Evolutionary conservation across 2,329 filamentous ascomycete species (phyloP).

Genomic region (Scopulariopsis brevicaulis): DNA sequence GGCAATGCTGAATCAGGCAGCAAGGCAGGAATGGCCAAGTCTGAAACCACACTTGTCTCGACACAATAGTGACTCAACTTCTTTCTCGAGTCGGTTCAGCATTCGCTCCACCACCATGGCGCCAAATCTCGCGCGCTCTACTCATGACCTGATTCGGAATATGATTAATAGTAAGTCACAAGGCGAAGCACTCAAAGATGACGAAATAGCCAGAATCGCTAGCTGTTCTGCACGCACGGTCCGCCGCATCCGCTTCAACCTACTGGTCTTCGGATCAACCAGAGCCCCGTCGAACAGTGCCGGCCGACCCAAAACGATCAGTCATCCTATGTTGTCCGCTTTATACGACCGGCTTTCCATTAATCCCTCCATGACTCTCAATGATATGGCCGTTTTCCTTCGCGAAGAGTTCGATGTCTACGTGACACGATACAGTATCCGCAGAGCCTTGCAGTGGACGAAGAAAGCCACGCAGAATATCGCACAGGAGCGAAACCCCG

Average conservation of each 20-base stretch:
- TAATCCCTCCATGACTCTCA: background rate
- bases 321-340: background rate
- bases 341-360: background rate
- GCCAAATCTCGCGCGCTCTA: background rate
- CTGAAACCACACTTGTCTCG: no score
- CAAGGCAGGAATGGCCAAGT: no score
- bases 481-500: conserved; percentile 18
- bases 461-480: conserved; percentile 17
- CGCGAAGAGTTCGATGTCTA: background rate
- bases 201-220: background rate
- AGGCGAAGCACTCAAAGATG: background rate
- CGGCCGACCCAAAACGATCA: background rate
- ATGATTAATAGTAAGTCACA: background rate
- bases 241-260: background rate
- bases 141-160: background rate
- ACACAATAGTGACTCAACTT: no score
- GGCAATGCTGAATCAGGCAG: no score
- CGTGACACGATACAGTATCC: conserved; percentile 9
- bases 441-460: conserved; percentile 15
- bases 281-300: background rate
- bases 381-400: background rate
- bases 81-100: no score
- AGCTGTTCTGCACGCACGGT: background rate
- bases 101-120: background rate
- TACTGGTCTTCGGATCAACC: background rate